Base-by-base conservation (phyloP, 2,329 filamentous ascomycete species). In the Myotisia sp. region DNA sequence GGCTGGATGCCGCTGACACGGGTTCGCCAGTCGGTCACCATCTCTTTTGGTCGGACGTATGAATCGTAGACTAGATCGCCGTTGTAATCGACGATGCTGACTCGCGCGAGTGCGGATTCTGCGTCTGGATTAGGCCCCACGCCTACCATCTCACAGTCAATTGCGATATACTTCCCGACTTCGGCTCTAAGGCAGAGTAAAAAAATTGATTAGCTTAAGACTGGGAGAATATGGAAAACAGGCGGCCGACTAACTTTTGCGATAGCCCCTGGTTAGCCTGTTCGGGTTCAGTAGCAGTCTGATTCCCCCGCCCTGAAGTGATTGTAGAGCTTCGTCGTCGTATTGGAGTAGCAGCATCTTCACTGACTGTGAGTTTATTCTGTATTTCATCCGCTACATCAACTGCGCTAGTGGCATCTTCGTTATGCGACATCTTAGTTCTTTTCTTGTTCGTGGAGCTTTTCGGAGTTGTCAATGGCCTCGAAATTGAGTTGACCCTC, bases 121-220 rank as follows among this genome's bases (percentile, higher is more conserved):
- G 74, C 70, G 33, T 74, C 74, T 3, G 71, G 72, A 57, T 62
- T 55, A 2, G 59, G 61, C 1, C 72, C 71, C 0, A 92, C 74
- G 30, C 87, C 90, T 17, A 98, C 90, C 90, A 98, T 98, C 61
- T 98, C 90, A 57, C 90, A 98, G 62, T 98, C 90, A 29, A 98
- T 73, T 13, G 82, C 80, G 26, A 98, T 63, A 54, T 92, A 98
- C 66, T 90, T 92, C 33, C 87, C 90, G 13, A 86, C 63, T 34
- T 84, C 72, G 22, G n/a, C n/a, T n/a, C n/a, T n/a, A n/a, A n/a
- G n/a, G n/a, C n/a, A 79, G 60, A 4, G 68, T 71, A 16, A 63
- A 55, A 23, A 18, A 20, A 21, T n/a, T 9, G 36, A 48, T 36
- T 48, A 45, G 30, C 29, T 34, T 24, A 9, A 19, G 33, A 29